Conservation (phyloP, 2,329 filamentous ascomycete genomes). For the Cladosporium sp. region DNA sequence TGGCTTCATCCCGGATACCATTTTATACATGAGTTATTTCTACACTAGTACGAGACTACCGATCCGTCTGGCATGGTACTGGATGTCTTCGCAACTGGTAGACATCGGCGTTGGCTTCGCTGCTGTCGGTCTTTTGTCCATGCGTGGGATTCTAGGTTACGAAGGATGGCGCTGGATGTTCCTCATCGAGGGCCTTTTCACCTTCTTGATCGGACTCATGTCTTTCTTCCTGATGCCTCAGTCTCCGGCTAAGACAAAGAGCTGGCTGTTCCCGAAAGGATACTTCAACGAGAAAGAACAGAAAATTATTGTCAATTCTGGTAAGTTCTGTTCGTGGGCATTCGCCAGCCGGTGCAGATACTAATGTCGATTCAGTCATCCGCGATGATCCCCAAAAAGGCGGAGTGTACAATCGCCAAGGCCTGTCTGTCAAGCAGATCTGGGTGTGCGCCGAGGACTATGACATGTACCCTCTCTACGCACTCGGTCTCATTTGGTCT, state of each 20-base stretch:
- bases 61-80: slow-evolving; percentile 44
- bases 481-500: slow-evolving; percentile 45
- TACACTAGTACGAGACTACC: slow-evolving; percentile 36
- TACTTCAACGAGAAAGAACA: slow-evolving; percentile 70
- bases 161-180: slow-evolving; percentile 33
- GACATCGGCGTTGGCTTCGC: slow-evolving; percentile 33
- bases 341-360: not conserved
- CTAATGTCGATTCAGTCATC: slow-evolving; percentile 43
- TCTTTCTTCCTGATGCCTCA: slow-evolving; percentile 42
- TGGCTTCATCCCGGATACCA: slow-evolving; percentile 10
- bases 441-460: slow-evolving; percentile 28
- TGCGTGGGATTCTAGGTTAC: slow-evolving; percentile 30
- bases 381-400: slow-evolving; percentile 59
- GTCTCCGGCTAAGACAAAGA: slow-evolving; percentile 63
- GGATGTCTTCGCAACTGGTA: slow-evolving; percentile 35
- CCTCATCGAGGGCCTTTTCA: slow-evolving; percentile 28
- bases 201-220: slow-evolving; percentile 29
- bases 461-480: slow-evolving; percentile 44
- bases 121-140: slow-evolving; percentile 30
- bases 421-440: slow-evolving; percentile 48
- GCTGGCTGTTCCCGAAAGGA: slow-evolving; percentile 59
- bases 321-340: not conserved
- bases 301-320: slow-evolving; percentile 61
- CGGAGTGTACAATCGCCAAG: slow-evolving; percentile 62
- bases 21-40: slow-evolving; percentile 34